phyloP scores from a whole-genome alignment of 306 rosid genomes.

The Citrullus amarus region DNA sequence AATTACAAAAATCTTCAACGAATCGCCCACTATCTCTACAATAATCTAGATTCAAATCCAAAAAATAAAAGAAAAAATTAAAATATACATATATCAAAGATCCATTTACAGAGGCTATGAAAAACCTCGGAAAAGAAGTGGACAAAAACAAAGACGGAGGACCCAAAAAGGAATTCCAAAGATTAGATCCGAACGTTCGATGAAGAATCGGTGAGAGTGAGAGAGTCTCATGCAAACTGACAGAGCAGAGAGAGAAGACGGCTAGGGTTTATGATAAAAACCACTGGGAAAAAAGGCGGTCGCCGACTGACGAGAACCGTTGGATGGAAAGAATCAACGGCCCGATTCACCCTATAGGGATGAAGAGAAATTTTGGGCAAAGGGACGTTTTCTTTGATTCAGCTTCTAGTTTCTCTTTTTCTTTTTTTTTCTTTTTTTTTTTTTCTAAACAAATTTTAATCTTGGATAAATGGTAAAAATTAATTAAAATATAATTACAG shows the following conservation, averaged over 20 bases:
- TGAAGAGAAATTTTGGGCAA: not conserved
- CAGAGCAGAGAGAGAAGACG: constrained; percentile 14
- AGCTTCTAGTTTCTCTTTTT: not conserved
- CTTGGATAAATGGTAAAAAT: too few species aligned
- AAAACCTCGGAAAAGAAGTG: not conserved
- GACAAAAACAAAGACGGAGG: not conserved
- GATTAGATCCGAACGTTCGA: constrained; percentile 16
- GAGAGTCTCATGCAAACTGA: constrained; percentile 1
- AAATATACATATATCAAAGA: not conserved
- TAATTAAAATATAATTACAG: too few species aligned
- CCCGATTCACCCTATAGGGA: constrained; percentile 4
- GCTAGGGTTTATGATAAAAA: constrained; percentile 92
- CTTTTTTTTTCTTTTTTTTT: not conserved
- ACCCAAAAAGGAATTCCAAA: not conserved
- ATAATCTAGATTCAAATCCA: not conserved
- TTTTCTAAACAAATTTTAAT: too few species aligned
- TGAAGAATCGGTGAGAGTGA: constrained; percentile 5
- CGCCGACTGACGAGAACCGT: constrained; percentile 33
- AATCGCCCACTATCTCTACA: not conserved
- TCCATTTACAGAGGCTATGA: not conserved
- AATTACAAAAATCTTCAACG: not conserved
- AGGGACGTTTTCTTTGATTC: not conserved
- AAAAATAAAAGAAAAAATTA: not conserved
- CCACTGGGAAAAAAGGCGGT: constrained; percentile 29
- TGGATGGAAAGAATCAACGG: constrained; percentile 27